Percentiles rank a stretch among this genome's conserved stretches.
These are phyloP conservation scores for Populus davidiana DNA, from an alignment of 345 rosid genomes.

Conservation along the genomic window DNA sequence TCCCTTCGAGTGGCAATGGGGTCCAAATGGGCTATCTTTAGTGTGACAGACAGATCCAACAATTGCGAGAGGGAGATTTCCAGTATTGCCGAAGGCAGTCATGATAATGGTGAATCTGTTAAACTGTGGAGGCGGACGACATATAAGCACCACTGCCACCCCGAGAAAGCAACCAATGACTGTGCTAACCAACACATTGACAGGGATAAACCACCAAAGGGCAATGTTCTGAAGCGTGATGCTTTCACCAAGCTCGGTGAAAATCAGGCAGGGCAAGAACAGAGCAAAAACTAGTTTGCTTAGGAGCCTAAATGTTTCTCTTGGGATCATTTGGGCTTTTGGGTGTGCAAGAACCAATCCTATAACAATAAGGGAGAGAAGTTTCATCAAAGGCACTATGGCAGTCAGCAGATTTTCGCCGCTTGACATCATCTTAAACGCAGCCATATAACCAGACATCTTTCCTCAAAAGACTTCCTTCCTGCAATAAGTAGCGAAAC, in stretches of 20 bases:
- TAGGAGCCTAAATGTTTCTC: slow-evolving; percentile 70
- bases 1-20: slow-evolving; percentile 60
- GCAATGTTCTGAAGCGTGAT: slow-evolving; percentile 50
- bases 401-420: slow-evolving; percentile 48
- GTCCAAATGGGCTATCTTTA: slow-evolving; percentile 62
- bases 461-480: slow-evolving; percentile 1
- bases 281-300: slow-evolving; percentile 91
- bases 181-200: slow-evolving; percentile 73
- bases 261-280: slow-evolving; percentile 88
- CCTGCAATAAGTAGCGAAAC: slow-evolving; percentile 11
- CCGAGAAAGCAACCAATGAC: slow-evolving; percentile 65
- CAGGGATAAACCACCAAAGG: slow-evolving; percentile 92
- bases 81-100: slow-evolving; percentile 93
- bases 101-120: slow-evolving; percentile 76
- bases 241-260: slow-evolving; percentile 82
- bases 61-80: slow-evolving; percentile 77
- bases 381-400: slow-evolving; percentile 71
- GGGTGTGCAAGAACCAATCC: slow-evolving; percentile 86
- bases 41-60: slow-evolving; percentile 83
- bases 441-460: slow-evolving; percentile 25
- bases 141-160: slow-evolving; percentile 58
- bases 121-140: slow-evolving; percentile 76
- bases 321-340: slow-evolving; percentile 53
- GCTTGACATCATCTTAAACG: slow-evolving; percentile 28
- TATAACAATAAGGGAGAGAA: slow-evolving; percentile 59